Base-by-base conservation (phyloP, 768 basidiomycete species). In the Lactarius pseudohatsudake region DNA sequence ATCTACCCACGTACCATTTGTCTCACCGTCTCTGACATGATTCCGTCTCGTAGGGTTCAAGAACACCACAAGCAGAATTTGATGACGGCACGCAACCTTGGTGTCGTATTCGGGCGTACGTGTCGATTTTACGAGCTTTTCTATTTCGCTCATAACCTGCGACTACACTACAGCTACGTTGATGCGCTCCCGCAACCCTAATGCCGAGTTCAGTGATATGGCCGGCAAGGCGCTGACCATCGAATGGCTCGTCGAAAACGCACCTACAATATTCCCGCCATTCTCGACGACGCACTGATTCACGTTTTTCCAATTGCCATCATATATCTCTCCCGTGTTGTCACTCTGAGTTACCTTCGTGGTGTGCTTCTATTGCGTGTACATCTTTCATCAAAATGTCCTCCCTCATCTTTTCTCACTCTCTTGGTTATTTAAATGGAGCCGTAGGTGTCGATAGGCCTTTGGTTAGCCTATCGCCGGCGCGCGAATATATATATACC, bases 31-130 rank as follows among this genome's bases (percentile, higher is more conserved):
- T 53, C 68, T 68, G 45, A 65, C 63, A 20, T 62, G 50, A 34
- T 11, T 34, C 30, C 57, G 18, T 28, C 26, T 40, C n/a, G 15
- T 68, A 82, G 83, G 61, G 83, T 98, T 36, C 85, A 86, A 71
- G 81, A 86, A 65, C 82, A 81, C 40, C 84, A 84, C 62, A 85
- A 89, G 50, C 81, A 79, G 57, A 99, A 99, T 77, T 81, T 94
- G 61, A 99, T 99, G 97, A 93, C 87, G 59, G 90, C 94, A 3
- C 85, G 95, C 69, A 99, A 98, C 73, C 79, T 99, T 26, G 97
- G 97, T 7, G 95, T 98, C 36, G 96, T 99, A 50, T 98, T 98
- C 77, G 97, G 97, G 72, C 97, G 96, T 98, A 76, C 78, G 96
- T 87, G 16, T 40, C 36, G 67, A 56, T 30, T 22, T 43, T 38